Evolutionary conservation across 176 grass and related monocot species (phyloP), one percentile per base, ranked within the genome.

Genomic region (Ampelocalamus luodianensis): DNA sequence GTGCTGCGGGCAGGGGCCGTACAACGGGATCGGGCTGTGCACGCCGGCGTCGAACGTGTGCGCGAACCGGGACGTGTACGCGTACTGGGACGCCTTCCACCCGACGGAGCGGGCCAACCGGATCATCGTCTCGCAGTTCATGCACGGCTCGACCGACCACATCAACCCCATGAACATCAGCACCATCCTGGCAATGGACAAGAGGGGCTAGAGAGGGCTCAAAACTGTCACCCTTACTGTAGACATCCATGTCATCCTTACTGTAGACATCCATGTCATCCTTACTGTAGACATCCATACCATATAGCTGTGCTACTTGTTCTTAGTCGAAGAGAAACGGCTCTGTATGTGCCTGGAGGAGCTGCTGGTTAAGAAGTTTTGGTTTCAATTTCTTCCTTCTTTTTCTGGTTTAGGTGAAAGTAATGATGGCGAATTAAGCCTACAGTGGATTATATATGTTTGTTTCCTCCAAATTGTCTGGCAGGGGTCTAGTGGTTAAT

Each of bases 131-230:
- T 39, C 40, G 10, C 89, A 91, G 87, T 82, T 98, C 85, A 89
- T 98, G 93, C 92, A 84, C 23, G 96, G 96, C 5, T 85, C 93
- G 16, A 72, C 76, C 24, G 96, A 95, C 72, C 92, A 93, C 88
- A 93, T 98, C 91, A 90, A 38, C 82, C 96, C 96, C 55, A 90
- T 95, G 87, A 98, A 98, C 89, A n/a, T 98, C 85, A 98, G 96
- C 93, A 90, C 96, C 79, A 87, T 98, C 83, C 89, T 98, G 72
- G 90, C 96, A 24, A 78, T 94, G 89, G 96, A 95, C 87, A 83
- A 81, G 16, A 86, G 74, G 79, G 29, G 29, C 69, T 89, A 68
- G 61, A 3, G 0, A 1, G 8, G 5, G 0, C 5, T 3, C 9
- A 8, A 1, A 60, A 22, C 10, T 22, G 14, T 0, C 5, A 46